phyloP scores from a whole-genome alignment of 2,329 filamentous ascomycete species.

The Cryphonectria nitschkei region DNA sequence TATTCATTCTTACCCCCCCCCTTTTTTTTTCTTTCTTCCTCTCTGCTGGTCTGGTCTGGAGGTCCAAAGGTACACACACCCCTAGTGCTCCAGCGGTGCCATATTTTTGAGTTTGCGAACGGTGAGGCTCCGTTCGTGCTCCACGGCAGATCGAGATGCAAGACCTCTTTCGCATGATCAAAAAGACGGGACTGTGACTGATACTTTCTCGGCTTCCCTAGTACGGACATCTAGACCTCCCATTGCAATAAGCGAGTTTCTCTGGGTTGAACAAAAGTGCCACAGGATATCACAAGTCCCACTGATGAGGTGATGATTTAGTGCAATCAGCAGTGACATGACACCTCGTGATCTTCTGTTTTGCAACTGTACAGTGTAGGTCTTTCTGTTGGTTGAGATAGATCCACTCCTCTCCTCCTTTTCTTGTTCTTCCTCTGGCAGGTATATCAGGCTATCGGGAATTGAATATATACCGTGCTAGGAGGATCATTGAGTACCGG shows the following conservation, averaged over 20 bases:
- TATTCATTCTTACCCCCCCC: not conserved
- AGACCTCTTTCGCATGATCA: not conserved
- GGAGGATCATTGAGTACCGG: not conserved
- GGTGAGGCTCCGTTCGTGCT: not conserved
- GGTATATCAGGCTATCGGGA: not conserved
- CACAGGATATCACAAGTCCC: not conserved
- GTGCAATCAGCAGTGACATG: not conserved
- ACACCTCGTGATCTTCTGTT: not conserved
- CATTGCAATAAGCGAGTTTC: not conserved
- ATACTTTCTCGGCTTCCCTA: not conserved
- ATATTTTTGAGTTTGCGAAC: not conserved
- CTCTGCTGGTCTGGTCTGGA: not conserved
- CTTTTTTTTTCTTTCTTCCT: not conserved
- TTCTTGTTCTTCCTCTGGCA: not conserved
- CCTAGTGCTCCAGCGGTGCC: not conserved
- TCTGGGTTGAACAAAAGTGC: not conserved
- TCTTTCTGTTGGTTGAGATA: too few relatives aligned
- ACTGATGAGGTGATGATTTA: not conserved
- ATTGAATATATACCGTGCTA: not conserved
- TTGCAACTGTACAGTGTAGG: not conserved
- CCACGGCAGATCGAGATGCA: not conserved
- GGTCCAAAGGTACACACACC: not conserved
- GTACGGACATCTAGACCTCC: not conserved
- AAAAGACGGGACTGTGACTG: not conserved
- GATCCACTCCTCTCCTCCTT: not conserved